Percentiles rank a stretch among this genome's conserved stretches.
phyloP scores from a whole-genome alignment of 106 monocot species.

The Dioscorea zingiberensis region DNA sequence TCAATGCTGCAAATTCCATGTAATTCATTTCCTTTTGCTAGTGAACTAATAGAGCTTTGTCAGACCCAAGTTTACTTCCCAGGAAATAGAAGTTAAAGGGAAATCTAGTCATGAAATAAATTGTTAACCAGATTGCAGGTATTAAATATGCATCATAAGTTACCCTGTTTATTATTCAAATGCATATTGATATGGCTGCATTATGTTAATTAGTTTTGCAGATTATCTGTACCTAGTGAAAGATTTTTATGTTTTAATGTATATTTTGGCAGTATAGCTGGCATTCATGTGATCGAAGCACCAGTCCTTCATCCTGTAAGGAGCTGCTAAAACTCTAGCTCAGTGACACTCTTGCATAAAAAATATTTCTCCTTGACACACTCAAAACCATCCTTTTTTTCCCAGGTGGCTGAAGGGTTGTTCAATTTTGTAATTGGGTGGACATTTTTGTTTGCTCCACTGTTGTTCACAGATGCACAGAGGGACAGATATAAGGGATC shows the following conservation, averaged over 20 bases:
- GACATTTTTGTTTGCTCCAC: conserved; percentile 83
- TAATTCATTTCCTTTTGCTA: too few relatives aligned
- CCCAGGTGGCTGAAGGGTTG: conserved; percentile 70
- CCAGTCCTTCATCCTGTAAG: conserved; percentile 89
- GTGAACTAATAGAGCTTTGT: too few relatives aligned
- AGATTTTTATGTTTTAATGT: neutral
- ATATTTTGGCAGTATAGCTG: conserved; percentile 75
- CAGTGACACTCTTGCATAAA: neutral
- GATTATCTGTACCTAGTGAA: neutral
- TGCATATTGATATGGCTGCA: too few relatives aligned
- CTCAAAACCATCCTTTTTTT: neutral
- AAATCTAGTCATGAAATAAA: too few relatives aligned
- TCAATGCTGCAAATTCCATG: too few relatives aligned
- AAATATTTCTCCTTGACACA: neutral
- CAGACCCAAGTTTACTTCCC: too few relatives aligned
- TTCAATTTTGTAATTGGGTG: conserved; percentile 96
- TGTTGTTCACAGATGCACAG: conserved; percentile 64
- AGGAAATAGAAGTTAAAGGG: too few relatives aligned
- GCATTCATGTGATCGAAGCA: conserved; percentile 69
- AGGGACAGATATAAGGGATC: conserved; percentile 75
- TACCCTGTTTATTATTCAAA: too few relatives aligned
- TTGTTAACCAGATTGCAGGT: neutral
- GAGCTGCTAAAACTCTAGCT: neutral
- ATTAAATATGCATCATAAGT: neutral
- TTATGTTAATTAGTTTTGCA: too few relatives aligned